These are phyloP conservation scores for Sporothrix phasma DNA, from an alignment of 2,329 filamentous ascomycete species.

Conservation along the genomic window DNA sequence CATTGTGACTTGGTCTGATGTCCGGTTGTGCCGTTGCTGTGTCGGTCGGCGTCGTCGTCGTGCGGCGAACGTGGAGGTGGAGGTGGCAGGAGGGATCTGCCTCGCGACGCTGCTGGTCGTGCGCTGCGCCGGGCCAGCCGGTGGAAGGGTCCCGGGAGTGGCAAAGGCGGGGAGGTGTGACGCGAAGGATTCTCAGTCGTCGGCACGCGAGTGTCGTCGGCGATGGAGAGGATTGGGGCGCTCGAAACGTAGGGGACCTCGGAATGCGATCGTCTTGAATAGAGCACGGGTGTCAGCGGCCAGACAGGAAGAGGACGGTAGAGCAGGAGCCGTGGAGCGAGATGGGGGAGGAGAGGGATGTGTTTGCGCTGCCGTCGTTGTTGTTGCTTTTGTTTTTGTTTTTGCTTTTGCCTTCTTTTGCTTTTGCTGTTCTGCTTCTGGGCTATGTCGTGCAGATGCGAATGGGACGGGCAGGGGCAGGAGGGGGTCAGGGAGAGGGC, in stretches of 20 bases:
- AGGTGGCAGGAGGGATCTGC: background rate
- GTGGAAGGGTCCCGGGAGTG: background rate
- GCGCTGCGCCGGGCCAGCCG: slow-evolving; percentile 13
- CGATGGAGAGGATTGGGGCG: background rate
- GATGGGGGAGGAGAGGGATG: no score
- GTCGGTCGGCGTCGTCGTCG: background rate
- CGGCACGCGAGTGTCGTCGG: background rate
- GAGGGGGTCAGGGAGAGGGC: no score
- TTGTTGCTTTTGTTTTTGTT: no score
- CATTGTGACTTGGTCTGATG: slow-evolving; percentile 23
- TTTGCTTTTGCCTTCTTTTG: no score
- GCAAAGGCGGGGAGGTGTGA: background rate
- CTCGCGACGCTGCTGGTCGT: slow-evolving; percentile 2
- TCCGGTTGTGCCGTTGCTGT: background rate
- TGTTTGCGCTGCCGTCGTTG: no score
- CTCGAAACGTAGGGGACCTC: background rate
- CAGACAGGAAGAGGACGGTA: background rate
- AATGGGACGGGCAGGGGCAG: no score
- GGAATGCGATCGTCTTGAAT: background rate
- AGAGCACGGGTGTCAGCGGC: background rate
- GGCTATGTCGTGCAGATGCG: no score
- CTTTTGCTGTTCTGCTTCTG: no score
- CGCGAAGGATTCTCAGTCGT: background rate
- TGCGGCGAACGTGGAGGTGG: background rate
- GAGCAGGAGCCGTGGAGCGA: background rate